Evolutionary conservation across 2,329 filamentous ascomycete species (phyloP).

Genomic region (Colletotrichum agaves): DNA sequence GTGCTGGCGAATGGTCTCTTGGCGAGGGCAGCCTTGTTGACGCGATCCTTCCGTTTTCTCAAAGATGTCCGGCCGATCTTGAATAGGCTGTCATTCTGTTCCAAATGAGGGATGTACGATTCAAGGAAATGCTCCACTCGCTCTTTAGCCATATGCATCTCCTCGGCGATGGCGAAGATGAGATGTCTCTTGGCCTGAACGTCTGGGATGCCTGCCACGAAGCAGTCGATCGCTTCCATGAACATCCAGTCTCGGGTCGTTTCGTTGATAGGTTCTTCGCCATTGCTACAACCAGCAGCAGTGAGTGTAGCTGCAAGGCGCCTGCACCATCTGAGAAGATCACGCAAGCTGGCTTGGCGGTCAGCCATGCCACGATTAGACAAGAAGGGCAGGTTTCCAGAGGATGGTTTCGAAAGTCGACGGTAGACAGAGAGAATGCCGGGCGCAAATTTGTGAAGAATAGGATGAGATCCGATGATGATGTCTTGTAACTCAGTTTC

Average conservation of each 20-base stretch:
- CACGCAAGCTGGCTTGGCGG: slow-evolving; percentile 74
- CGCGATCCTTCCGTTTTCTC: slow-evolving; percentile 64
- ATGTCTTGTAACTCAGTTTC: slow-evolving; percentile 79
- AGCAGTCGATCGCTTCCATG: slow-evolving; percentile 92
- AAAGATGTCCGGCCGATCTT: slow-evolving; percentile 74
- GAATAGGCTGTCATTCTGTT: slow-evolving; percentile 68
- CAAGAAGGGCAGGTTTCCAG: slow-evolving; percentile 39
- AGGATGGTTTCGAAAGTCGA: slow-evolving; percentile 58
- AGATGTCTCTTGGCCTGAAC: slow-evolving; percentile 68
- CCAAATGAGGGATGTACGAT: slow-evolving; percentile 76
- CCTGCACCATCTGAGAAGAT: slow-evolving; percentile 91
- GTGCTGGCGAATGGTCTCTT: slow-evolving; percentile 87
- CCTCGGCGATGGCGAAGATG: slow-evolving; percentile 79
- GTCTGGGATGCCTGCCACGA: slow-evolving; percentile 82
- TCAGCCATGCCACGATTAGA: slow-evolving; percentile 59
- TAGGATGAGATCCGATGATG: slow-evolving; percentile 75
- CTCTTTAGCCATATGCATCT: slow-evolving; percentile 87
- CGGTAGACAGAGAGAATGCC: slow-evolving; percentile 70
- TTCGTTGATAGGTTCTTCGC: slow-evolving; percentile 78
- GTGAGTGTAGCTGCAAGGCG: slow-evolving; percentile 76
- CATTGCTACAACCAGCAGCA: slow-evolving; percentile 68
- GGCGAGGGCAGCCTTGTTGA: slow-evolving; percentile 60
- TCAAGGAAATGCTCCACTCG: slow-evolving; percentile 81
- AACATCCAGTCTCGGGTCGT: slow-evolving; percentile 84
- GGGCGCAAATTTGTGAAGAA: slow-evolving; percentile 71